phyloP scores from a whole-genome alignment of 176 grass and related monocot species.

The Ananas comosus region DNA sequence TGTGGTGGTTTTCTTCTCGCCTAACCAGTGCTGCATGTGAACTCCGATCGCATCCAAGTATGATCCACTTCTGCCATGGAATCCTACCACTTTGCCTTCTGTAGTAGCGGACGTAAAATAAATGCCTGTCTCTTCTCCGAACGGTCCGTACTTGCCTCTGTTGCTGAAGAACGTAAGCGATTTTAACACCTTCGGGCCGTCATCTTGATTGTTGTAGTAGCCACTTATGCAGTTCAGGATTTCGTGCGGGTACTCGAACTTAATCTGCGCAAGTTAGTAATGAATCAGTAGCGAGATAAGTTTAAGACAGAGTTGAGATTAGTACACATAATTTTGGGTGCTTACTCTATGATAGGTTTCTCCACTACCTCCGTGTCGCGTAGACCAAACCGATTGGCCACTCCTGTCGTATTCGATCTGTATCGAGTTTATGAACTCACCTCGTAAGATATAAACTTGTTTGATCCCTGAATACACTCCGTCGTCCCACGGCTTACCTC shows the following conservation, averaged over 20 bases:
- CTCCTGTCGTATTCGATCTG: slow-evolving; percentile 92
- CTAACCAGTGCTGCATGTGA: slow-evolving; percentile 89
- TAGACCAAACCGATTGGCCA: slow-evolving; percentile 76
- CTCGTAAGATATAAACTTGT: slow-evolving; percentile 62
- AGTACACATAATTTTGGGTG: not conserved
- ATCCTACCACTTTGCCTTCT: slow-evolving; percentile 79
- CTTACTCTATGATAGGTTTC: slow-evolving; percentile 62
- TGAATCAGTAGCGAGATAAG: not conserved
- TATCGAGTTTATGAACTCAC: slow-evolving; percentile 56
- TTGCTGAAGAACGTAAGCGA: slow-evolving; percentile 59
- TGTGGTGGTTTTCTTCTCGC: slow-evolving; percentile 33
- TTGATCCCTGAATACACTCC: slow-evolving; percentile 79
- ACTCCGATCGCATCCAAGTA: slow-evolving; percentile 82
- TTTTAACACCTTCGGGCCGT: slow-evolving; percentile 40
- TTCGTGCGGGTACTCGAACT: slow-evolving; percentile 80
- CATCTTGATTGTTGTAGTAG: slow-evolving; percentile 37
- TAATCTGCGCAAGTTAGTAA: slow-evolving; percentile 43
- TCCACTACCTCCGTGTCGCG: slow-evolving; percentile 57
- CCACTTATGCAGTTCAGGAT: slow-evolving; percentile 69
- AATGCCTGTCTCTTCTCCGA: slow-evolving; percentile 50
- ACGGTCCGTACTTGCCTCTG: slow-evolving; percentile 79
- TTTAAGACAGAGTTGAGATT: not conserved
- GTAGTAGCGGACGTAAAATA: slow-evolving; percentile 70
- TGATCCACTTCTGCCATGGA: slow-evolving; percentile 66
- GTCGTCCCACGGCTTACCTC: slow-evolving; percentile 78